A percentile compares a stretch with the other conserved stretches of the same genome.
Evolutionary conservation across 345 rosid genomes (phyloP).

Genomic region (Turnera subulata): DNA sequence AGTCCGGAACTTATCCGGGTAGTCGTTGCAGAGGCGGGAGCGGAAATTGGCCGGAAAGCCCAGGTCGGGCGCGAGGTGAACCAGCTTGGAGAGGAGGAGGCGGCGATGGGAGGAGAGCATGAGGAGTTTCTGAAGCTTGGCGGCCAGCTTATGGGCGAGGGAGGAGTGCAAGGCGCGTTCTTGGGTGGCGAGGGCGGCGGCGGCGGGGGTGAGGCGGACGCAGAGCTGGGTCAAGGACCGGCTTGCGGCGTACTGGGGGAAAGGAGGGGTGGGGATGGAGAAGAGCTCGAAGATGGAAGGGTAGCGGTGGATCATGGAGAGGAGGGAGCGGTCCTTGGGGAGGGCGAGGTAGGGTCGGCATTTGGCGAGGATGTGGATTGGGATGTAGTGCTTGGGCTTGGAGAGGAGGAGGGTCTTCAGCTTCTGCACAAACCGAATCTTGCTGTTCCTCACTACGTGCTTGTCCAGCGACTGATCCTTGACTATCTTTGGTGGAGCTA

Average conservation of each 20-base stretch:
- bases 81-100: conserved; percentile 73
- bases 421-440: conserved; percentile 70
- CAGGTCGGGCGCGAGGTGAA: conserved; percentile 81
- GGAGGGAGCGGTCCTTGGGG: conserved; percentile 44
- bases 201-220: conserved; percentile 73
- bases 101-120: conserved; percentile 75
- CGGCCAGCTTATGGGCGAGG: conserved; percentile 52
- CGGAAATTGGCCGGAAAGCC: conserved; percentile 88
- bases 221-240: conserved; percentile 58
- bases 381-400: conserved; percentile 73
- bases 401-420: conserved; percentile 75
- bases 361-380: conserved; percentile 65
- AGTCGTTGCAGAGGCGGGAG: conserved; percentile 77
- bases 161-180: conserved; percentile 54
- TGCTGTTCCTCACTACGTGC: conserved; percentile 65
- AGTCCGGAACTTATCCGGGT: conserved; percentile 64
- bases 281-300: conserved; percentile 78
- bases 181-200: conserved; percentile 49
- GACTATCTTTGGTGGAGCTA: conserved; percentile 53
- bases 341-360: conserved; percentile 67
- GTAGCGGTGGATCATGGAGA: conserved; percentile 72
- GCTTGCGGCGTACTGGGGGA: conserved; percentile 79
- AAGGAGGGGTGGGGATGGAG: conserved; percentile 52
- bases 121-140: conserved; percentile 77
- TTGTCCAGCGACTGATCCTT: conserved; percentile 61